Base-by-base conservation (phyloP, 1,284 basidiomycete species). In the Cutaneotrichosporon mucoides region DNA sequence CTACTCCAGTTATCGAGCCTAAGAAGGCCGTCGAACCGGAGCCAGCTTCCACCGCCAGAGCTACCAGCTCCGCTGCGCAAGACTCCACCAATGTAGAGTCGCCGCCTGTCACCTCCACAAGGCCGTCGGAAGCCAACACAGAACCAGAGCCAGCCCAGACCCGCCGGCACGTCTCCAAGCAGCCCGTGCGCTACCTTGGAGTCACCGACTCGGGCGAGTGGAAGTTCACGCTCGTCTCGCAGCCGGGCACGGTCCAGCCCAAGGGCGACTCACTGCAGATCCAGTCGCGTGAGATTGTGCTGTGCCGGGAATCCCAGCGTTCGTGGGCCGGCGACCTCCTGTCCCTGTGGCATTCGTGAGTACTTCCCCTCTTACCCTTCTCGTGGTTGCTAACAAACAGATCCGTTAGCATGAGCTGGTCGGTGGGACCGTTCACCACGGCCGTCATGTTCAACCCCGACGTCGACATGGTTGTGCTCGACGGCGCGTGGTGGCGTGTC, bases 381-480 rank as follows among this genome's bases (percentile, higher is more conserved):
- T 12, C 8, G 37, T 16, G 4, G 24, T 7, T n/a, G 36, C 48
- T 51, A 42, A 50, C 44, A 10, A 34, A n/a, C 49, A 41, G 36
- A 41, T 52, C 49, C 3, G 54, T 38, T 13, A 45, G 16, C 35
- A 52, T 55, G 41, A 49, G 56, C 11, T 59, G 44, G 48, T 50
- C 58, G 12, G 45, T 59, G 34, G 61, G 61, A 2, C 61, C 61
- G n/a, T 60, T 63, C 45, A 52, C 44, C 6, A 57, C 61, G 6
- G 50, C 56, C 13, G 24, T 64, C 6, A 24, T 61, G 13, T 47
- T 48, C 42, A 55, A 43, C 38, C 48, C 52, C 13, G 57, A 61
- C 6, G 59, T 64, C 13, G 63, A 64, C 55, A 61, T 64, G 59
- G 49, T 64, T 6, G 54, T 61, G 7, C 55, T 64, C 9, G 63